phyloP scores from a whole-genome alignment of 2,329 filamentous ascomycete genomes.

The Sclerotinia spermophila region DNA sequence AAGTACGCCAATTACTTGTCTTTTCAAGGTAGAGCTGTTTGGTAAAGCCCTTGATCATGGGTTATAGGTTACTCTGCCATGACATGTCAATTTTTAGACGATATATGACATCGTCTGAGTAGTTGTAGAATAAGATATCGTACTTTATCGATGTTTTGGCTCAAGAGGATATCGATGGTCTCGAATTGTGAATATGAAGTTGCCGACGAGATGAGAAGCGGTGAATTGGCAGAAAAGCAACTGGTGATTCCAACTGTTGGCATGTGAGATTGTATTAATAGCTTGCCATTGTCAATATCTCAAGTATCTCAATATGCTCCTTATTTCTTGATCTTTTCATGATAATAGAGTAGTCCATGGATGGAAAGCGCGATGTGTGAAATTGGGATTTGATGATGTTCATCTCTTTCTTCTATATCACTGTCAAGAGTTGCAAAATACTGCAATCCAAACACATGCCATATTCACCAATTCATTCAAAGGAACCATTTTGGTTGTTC shows the following conservation, averaged over 20 bases:
- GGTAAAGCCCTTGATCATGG: no score
- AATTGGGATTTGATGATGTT: not conserved
- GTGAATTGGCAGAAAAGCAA: not conserved
- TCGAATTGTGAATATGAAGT: not conserved
- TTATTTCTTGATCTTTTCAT: not conserved
- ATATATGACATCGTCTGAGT: no score
- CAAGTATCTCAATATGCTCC: not conserved
- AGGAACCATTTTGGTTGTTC: not conserved
- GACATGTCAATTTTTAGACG: no score
- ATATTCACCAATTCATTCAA: not conserved
- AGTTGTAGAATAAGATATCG: no score
- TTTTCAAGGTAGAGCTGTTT: not conserved
- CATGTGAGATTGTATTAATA: not conserved
- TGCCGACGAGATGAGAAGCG: not conserved
- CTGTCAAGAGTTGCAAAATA: not conserved
- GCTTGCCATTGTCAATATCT: not conserved
- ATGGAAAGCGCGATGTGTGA: not conserved
- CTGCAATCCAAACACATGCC: not conserved
- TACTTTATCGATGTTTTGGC: not conserved
- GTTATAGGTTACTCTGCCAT: no score
- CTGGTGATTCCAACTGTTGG: not conserved
- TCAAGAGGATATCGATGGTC: rapidly evolving
- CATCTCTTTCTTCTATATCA: not conserved
- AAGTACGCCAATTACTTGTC: not conserved
- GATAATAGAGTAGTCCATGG: not conserved